Evolutionary conservation across 768 basidiomycete species (phyloP).

Genomic region (Boletus insuetus): DNA sequence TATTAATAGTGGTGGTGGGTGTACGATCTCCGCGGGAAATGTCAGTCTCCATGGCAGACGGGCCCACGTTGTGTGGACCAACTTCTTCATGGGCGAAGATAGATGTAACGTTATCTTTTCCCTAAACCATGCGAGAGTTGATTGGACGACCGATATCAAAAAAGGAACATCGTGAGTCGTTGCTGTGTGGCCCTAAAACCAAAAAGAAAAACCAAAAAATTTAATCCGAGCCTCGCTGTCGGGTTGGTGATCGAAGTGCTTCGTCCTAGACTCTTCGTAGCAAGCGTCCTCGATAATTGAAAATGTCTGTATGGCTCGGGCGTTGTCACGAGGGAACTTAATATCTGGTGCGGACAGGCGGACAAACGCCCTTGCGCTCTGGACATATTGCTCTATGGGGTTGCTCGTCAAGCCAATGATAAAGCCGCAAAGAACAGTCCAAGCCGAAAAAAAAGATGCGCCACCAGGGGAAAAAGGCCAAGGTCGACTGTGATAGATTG

Average conservation of each 20-base stretch:
- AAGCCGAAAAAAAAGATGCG: constrained; percentile 8
- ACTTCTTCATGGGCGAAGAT: constrained; percentile 18
- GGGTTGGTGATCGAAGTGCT: constrained; percentile 6
- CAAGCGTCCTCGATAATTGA: constrained; percentile 2
- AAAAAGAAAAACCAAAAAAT: neutral
- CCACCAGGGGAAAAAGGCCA: constrained; percentile 7
- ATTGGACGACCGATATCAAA: constrained; percentile 3
- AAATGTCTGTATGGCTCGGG: constrained; percentile 9
- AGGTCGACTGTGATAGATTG: neutral
- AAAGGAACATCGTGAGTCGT: constrained; percentile 11
- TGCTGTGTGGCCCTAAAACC: neutral
- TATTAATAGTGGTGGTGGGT: neutral
- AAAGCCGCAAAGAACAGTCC: constrained; percentile 7
- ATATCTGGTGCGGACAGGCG: constrained; percentile 10
- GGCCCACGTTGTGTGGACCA: constrained; percentile 24
- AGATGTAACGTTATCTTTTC: constrained; percentile 23
- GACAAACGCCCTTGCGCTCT: neutral
- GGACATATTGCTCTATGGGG: neutral
- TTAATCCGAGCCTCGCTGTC: constrained; percentile 4
- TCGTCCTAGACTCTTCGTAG: neutral
- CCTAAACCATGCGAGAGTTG: constrained; percentile 10
- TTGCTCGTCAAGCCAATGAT: constrained; percentile 6
- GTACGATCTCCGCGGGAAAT: constrained; percentile 31
- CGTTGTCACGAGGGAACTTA: neutral
- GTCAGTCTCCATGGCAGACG: constrained; percentile 28